A percentile compares a stretch with the other conserved stretches of the same genome.
Conservation (phyloP, 2,329 filamentous ascomycete species). For the Talaromyces sp. region DNA sequence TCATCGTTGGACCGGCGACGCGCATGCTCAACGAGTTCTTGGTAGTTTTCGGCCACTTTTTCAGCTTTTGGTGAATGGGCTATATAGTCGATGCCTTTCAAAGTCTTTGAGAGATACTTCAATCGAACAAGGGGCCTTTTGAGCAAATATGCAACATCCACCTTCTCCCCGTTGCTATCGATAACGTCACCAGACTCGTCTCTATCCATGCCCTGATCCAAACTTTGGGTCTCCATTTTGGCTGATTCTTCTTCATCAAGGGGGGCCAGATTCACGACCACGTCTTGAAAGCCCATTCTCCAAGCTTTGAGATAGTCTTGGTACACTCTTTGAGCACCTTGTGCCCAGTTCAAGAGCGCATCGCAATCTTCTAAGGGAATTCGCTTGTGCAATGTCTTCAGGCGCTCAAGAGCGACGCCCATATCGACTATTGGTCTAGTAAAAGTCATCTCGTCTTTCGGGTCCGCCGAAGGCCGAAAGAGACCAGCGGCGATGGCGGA, state of each 20-base stretch:
- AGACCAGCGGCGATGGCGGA: conserved; percentile 61
- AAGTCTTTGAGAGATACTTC: conserved; percentile 80
- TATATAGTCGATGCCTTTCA: conserved; percentile 56
- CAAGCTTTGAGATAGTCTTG: conserved; percentile 80
- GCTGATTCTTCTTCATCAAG: conserved; percentile 59
- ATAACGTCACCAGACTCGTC: conserved; percentile 59
- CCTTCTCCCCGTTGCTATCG: conserved; percentile 75
- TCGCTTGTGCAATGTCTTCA: conserved; percentile 74
- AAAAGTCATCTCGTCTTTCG: conserved; percentile 57
- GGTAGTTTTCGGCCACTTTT: conserved; percentile 59
- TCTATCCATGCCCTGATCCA: conserved; percentile 52
- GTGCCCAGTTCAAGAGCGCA: conserved; percentile 74
- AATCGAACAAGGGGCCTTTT: conserved; percentile 83
- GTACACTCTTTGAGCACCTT: conserved; percentile 73
- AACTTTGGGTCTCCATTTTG: conserved; percentile 42
- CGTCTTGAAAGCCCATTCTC: conserved; percentile 89
- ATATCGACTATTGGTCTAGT: conserved; percentile 90
- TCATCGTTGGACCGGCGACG: conserved; percentile 71
- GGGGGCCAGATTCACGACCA: conserved; percentile 87
- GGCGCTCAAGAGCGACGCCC: conserved; percentile 81
- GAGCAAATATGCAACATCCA: conserved; percentile 89
- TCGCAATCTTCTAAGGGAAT: conserved; percentile 71
- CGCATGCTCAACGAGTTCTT: conserved; percentile 69
- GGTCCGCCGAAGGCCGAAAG: conserved; percentile 56
- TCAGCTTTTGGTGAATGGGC: conserved; percentile 50